Evolutionary conservation across 805 yeast genomes (phyloP), one percentile per base, ranked within the genome.

Genomic region (Pichia deserticola): DNA sequence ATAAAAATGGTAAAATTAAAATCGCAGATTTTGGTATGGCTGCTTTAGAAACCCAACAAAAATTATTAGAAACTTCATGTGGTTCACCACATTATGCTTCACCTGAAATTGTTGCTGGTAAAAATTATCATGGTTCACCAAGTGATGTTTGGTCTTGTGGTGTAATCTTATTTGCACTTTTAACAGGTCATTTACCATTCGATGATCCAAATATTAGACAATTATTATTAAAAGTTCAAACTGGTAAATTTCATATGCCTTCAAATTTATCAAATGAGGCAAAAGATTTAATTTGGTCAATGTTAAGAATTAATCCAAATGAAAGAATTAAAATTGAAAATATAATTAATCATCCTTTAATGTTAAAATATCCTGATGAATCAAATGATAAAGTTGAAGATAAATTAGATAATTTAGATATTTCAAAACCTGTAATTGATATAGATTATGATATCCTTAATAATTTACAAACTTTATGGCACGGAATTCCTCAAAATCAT

Each of bases 21-120:
- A 79, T 86, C 56, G 93, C 93, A 4, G 95, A 86, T 68, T 86
- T 86, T 61, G 95, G 95, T 49, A 86, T 86, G 95, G 95, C 95
- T 30, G 93, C 93, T 27, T 70, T 86, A 52, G 92, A 86, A 63
- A 76, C 81, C 53, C 79, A 79, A 50, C 87, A 82, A 48, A 78
- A 78, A 63, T 68, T 86, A 48, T 70, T 86, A 47, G 89, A 84
- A 64, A 86, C 95, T 5, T 81, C 88, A 13, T 86, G 95, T 70
- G 95, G 95, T 5, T 84, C 90, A 27, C 95, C 95, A 20, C 95
- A 86, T 69, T 86, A 86, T 65, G 93, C 93, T 7, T 86, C 95
- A 3, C 95, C 95, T 0, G 95, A 86, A 66, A 86, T 86, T 54
- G 92, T 86, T 20, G 76, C 82, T 59, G 92, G 93, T 15, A 77